Percentiles rank a stretch among this genome's conserved stretches.
These are phyloP conservation scores for Aspergillus uvarum DNA, from an alignment of 2,329 filamentous ascomycete genomes.

Conservation along the genomic window DNA sequence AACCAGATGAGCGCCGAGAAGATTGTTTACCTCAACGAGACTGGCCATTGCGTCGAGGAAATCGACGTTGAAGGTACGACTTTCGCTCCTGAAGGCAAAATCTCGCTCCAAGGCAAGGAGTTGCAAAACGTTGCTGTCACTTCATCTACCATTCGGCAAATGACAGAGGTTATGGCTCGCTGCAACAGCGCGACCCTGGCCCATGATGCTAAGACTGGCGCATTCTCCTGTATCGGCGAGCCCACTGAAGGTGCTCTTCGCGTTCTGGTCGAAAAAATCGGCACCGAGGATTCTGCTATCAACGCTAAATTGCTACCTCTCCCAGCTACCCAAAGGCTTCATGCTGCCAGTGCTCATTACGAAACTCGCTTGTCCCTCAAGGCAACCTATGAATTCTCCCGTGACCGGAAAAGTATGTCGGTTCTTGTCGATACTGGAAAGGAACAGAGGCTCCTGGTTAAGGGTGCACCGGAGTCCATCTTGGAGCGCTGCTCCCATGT, in stretches of 20 bases:
- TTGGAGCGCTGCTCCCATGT: conserved; percentile 86
- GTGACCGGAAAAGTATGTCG: conserved; percentile 99
- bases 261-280: conserved; percentile 90
- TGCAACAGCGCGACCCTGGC: conserved; percentile 88
- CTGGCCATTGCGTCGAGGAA: conserved; percentile 74
- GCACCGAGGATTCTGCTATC: conserved; percentile 66
- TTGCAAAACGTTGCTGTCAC: conserved; percentile 67
- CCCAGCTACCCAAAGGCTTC: conserved; percentile 62
- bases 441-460: conserved; percentile 82
- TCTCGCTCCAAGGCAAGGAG: conserved; percentile 67
- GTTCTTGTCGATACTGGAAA: conserved; percentile 74
- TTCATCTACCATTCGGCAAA: conserved; percentile 76
- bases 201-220: conserved; percentile 72
- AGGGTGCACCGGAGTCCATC: conserved; percentile 92
- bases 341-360: conserved; percentile 82
- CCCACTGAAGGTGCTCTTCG: conserved; percentile 92
- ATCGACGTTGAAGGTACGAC: conserved; percentile 90
- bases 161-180: conserved; percentile 67
- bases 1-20: conserved; percentile 99
- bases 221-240: conserved; percentile 83
- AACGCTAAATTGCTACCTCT: conserved; percentile 54
- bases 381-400: conserved; percentile 93
- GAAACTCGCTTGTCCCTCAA: conserved; percentile 72
- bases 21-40: conserved; percentile 75
- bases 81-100: conserved; percentile 77